Evolutionary conservation across 345 rosid genomes (phyloP).

Genomic region (Sonneratia caseolaris): DNA sequence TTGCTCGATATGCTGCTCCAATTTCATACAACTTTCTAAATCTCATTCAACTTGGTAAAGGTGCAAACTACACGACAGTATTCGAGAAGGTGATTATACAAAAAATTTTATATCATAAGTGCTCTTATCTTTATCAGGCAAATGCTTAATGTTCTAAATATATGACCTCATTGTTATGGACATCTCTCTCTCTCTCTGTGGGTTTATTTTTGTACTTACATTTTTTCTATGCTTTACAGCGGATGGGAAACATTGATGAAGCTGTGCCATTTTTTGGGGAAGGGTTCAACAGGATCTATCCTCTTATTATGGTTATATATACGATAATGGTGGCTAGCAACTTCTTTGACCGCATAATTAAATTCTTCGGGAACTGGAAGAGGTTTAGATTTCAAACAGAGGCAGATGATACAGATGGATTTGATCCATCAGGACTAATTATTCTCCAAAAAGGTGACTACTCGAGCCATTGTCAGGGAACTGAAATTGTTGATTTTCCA

Average conservation of each 20-base stretch:
- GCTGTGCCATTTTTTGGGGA: constrained; percentile 80
- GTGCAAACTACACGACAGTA: constrained; percentile 35
- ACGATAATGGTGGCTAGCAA: constrained; percentile 87
- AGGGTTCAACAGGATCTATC: constrained; percentile 85
- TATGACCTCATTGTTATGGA: not conserved
- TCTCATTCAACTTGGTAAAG: constrained; percentile 57
- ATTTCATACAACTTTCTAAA: constrained; percentile 93
- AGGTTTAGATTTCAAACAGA: constrained; percentile 75
- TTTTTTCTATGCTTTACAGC: constrained; percentile 34
- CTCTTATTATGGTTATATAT: constrained; percentile 93
- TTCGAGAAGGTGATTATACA: constrained; percentile 65
- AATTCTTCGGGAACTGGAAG: constrained; percentile 95
- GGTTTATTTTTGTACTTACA: not conserved
- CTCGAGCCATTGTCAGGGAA: not conserved
- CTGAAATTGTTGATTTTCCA: not conserved
- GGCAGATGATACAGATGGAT: constrained; percentile 78
- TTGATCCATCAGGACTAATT: constrained; percentile 87
- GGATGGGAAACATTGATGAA: constrained; percentile 85
- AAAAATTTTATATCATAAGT: not conserved
- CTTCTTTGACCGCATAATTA: constrained; percentile 77
- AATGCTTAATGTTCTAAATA: not conserved
- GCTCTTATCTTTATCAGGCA: not conserved
- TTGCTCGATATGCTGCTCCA: constrained; percentile 98
- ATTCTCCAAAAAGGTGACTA: constrained; percentile 72
- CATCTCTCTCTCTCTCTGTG: not conserved